Conservation (phyloP, 371 early-diverging fungal species). For the Sporodiniella umbellata region DNA sequence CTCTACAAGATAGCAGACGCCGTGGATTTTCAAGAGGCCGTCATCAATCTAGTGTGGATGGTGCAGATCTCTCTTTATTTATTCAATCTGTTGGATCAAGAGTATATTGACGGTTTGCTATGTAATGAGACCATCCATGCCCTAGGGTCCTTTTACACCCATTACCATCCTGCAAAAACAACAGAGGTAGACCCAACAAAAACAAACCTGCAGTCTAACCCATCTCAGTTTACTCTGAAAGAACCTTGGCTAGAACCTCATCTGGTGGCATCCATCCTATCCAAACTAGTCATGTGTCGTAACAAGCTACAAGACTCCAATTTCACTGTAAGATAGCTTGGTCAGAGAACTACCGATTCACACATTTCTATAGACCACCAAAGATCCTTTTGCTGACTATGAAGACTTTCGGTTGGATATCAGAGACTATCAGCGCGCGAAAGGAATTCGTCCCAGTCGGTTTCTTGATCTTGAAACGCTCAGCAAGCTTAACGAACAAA, state of each 20-base stretch:
- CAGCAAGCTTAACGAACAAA: conserved; percentile 37
- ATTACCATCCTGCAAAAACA: conserved; percentile 45
- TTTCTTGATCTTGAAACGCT: conserved; percentile 42
- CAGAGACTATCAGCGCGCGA: conserved; percentile 50
- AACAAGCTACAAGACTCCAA: conserved; percentile 59
- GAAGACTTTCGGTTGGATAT: conserved; percentile 50
- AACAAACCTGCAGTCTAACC: background rate
- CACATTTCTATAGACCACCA: conserved; percentile 34
- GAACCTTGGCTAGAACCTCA: conserved; percentile 62
- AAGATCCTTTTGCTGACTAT: conserved; percentile 65
- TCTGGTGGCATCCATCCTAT: conserved; percentile 56
- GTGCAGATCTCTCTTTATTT: conserved; percentile 56
- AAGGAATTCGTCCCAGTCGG: conserved; percentile 25
- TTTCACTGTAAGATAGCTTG: conserved; percentile 43
- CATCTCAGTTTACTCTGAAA: conserved; percentile 22
- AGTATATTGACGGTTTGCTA: conserved; percentile 58
- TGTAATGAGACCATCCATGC: conserved; percentile 59
- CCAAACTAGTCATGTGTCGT: conserved; percentile 49
- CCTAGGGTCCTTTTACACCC: conserved; percentile 46
- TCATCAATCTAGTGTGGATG: conserved; percentile 49
- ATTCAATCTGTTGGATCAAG: conserved; percentile 44
- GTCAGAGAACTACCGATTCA: background rate
- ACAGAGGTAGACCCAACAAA: conserved; percentile 38
- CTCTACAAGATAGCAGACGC: conserved; percentile 58
- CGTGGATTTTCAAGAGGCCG: conserved; percentile 52